phyloP scores from a whole-genome alignment of 1,284 basidiomycete genomes.

The Peniophora sp. region DNA sequence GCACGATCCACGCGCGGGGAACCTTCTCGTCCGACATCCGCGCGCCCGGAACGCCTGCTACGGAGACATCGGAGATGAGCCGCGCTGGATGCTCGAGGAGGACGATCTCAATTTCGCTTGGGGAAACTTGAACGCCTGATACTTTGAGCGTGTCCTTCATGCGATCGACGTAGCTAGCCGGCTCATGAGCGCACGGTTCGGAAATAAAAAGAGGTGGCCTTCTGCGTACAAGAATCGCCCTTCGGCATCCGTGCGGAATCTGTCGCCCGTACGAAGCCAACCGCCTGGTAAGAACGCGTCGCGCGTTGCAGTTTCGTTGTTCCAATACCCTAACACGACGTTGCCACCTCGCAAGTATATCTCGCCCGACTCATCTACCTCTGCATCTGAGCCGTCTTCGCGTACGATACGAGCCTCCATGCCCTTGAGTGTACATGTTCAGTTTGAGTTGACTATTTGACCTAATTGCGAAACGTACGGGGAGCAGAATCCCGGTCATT shows the following conservation, averaged over 20 bases:
- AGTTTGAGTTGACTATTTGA: background rate
- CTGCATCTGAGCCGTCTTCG: constrained; percentile 52
- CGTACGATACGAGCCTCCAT: constrained; percentile 54
- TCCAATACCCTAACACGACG: constrained; percentile 61
- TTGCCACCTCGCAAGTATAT: constrained; percentile 48
- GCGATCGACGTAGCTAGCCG: background rate
- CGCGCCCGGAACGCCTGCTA: constrained; percentile 64
- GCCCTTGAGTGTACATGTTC: constrained; percentile 24
- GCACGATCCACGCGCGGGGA: constrained; percentile 68
- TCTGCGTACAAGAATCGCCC: constrained; percentile 58
- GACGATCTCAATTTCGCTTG: constrained; percentile 62
- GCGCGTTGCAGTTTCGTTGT: constrained; percentile 54
- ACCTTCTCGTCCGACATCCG: constrained; percentile 61
- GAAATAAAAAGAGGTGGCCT: too few species aligned
- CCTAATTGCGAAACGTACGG: constrained; percentile 21
- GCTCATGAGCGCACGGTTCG: background rate
- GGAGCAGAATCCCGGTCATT: constrained; percentile 49
- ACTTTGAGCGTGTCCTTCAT: constrained; percentile 59
- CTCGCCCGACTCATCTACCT: constrained; percentile 54
- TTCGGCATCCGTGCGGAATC: constrained; percentile 48
- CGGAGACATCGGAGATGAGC: constrained; percentile 52
- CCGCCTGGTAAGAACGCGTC: constrained; percentile 56
- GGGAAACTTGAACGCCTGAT: constrained; percentile 68
- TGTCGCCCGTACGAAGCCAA: constrained; percentile 70
- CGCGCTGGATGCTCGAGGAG: constrained; percentile 49